A percentile compares a stretch with the other conserved stretches of the same genome.
phyloP scores from a whole-genome alignment of 805 yeast species.

The Lachancea cidri region DNA sequence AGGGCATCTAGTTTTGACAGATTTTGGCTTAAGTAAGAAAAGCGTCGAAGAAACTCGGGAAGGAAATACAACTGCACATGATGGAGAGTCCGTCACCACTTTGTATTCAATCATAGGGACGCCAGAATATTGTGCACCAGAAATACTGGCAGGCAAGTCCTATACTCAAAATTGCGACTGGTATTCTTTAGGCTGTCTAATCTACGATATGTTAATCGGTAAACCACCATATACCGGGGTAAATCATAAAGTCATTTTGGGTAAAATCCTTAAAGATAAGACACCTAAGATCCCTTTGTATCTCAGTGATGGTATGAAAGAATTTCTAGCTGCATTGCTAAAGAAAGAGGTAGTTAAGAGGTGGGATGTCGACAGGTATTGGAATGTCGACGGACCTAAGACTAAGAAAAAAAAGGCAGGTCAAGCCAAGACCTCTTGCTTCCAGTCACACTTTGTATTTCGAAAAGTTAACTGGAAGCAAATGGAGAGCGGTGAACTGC shows the following conservation, averaged over 20 bases:
- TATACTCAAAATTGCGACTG: slow-evolving; percentile 82
- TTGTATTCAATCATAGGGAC: slow-evolving; percentile 40
- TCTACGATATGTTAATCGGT: slow-evolving; percentile 76
- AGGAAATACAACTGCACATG: slow-evolving; percentile 4
- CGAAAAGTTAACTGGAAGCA: slow-evolving; percentile 68
- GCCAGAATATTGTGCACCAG: slow-evolving; percentile 72
- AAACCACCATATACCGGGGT: slow-evolving; percentile 86
- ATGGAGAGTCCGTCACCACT: slow-evolving; percentile 29
- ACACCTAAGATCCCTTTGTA: slow-evolving; percentile 62
- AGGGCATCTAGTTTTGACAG: slow-evolving; percentile 83
- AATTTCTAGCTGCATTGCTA: slow-evolving; percentile 57
- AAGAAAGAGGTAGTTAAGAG: slow-evolving; percentile 69
- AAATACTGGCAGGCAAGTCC: slow-evolving; percentile 68
- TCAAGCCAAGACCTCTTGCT: slow-evolving; percentile 29
- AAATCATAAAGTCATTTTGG: slow-evolving; percentile 68
- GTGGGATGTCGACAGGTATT: slow-evolving; percentile 51
- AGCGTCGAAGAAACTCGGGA: slow-evolving; percentile 13
- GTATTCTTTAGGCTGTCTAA: slow-evolving; percentile 87
- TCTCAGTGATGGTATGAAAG: slow-evolving; percentile 75
- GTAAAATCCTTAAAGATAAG: slow-evolving; percentile 66
- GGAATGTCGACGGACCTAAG: slow-evolving; percentile 33
- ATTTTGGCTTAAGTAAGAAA: slow-evolving; percentile 69
- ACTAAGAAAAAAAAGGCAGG: slow-evolving; percentile 27
- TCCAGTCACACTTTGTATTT: slow-evolving; percentile 68
- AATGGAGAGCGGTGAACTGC: slow-evolving; percentile 45